These are phyloP conservation scores for Plasmodium yoelii DNA, from an alignment of 169 alveolate genomes.

Conservation along the genomic window DNA sequence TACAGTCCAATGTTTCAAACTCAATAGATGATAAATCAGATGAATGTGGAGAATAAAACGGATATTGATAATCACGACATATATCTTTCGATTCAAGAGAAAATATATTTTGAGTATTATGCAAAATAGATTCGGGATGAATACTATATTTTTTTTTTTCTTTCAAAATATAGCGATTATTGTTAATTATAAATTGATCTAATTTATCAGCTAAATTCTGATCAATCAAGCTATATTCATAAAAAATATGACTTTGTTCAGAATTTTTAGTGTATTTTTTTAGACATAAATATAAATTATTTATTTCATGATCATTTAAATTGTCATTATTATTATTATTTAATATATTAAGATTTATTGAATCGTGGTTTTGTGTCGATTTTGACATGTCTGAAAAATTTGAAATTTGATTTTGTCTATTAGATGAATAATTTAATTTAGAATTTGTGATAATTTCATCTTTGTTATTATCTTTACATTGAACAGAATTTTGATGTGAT, in stretches of 20 bases:
- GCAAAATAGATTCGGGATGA: too few species aligned
- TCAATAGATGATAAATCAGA: constrained; percentile 28
- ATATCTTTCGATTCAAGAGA: constrained; percentile 31
- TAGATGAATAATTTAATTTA: too few species aligned
- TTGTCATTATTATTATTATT: constrained; percentile 26
- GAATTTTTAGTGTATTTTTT: constrained; percentile 18
- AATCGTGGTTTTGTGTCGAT: neutral
- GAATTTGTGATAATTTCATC: too few species aligned
- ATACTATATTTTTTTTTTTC: constrained; percentile 17
- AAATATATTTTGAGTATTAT: neutral
- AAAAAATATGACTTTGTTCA: constrained; percentile 15
- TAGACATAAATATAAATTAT: constrained; percentile 21
- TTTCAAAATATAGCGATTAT: constrained; percentile 10
- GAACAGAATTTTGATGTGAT: too few species aligned
- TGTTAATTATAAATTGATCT: constrained; percentile 12
- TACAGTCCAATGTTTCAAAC: neutral
- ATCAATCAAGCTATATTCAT: constrained; percentile 28
- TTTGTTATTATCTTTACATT: too few species aligned
- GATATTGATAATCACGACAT: constrained; percentile 74
- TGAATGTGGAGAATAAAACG: constrained; percentile 64
- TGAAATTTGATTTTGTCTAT: too few species aligned
- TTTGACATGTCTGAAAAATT: too few species aligned
- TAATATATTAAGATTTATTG: constrained; percentile 1
- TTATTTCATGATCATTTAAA: constrained; percentile 31
- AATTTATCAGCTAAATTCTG: constrained; percentile 4